Evolutionary conservation across 2,329 filamentous ascomycete species (phyloP).

Genomic region (Cercospora canescens): DNA sequence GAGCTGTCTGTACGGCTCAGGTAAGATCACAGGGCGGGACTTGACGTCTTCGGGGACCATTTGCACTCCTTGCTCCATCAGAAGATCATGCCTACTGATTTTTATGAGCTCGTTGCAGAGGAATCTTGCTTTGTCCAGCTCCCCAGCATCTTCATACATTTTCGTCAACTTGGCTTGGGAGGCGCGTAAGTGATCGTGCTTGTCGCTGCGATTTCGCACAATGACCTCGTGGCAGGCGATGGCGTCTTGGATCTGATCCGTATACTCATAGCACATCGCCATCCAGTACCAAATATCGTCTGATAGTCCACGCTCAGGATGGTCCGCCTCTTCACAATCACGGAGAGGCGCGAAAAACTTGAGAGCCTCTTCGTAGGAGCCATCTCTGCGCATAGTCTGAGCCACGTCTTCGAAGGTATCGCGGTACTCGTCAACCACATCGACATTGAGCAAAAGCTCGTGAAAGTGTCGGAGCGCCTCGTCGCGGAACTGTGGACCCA

Average conservation of each 20-base stretch:
- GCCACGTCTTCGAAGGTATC: slow-evolving; percentile 77
- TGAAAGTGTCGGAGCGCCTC: slow-evolving; percentile 64
- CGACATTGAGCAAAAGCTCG: slow-evolving; percentile 65
- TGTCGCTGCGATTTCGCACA: slow-evolving; percentile 41
- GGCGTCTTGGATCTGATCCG: slow-evolving; percentile 66
- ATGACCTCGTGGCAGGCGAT: slow-evolving; percentile 76
- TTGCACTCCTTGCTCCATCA: slow-evolving; percentile 24
- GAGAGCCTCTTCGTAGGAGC: slow-evolving; percentile 56
- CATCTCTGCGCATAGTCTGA: slow-evolving; percentile 56
- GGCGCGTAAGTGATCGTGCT: slow-evolving; percentile 13
- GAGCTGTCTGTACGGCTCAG: slow-evolving; percentile 1
- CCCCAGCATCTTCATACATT: slow-evolving; percentile 72
- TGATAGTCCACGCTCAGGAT: slow-evolving; percentile 36
- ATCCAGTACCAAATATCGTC: slow-evolving; percentile 54
- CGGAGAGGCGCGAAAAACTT: slow-evolving; percentile 57
- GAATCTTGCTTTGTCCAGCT: slow-evolving; percentile 74
- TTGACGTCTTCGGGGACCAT: slow-evolving; percentile 22
- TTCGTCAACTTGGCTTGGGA: slow-evolving; percentile 60
- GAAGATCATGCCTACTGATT: slow-evolving; percentile 46
- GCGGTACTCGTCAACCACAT: slow-evolving; percentile 65
- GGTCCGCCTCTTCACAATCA: slow-evolving; percentile 41
- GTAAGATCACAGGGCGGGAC: slow-evolving; percentile 4
- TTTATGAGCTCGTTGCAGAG: slow-evolving; percentile 74
- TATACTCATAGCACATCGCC: slow-evolving; percentile 68
- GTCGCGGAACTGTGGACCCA: slow-evolving; percentile 59